A percentile compares a stretch with the other conserved stretches of the same genome.
Evolutionary conservation across 1,284 basidiomycete genomes (phyloP).

Genomic region (Moesziomyces antarcticus): DNA sequence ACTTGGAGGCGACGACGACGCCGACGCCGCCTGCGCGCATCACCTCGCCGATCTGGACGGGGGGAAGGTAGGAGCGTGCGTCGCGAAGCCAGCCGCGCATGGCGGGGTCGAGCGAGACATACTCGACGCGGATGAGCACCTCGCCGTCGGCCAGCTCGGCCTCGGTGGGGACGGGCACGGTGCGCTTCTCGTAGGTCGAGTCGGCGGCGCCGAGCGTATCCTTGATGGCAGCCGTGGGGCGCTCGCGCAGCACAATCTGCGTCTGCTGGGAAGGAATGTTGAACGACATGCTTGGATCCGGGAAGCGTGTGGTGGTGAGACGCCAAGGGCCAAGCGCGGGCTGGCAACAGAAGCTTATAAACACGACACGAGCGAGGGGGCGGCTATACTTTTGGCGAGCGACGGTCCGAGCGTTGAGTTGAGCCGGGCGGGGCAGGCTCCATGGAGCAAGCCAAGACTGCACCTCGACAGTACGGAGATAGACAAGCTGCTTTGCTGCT

Average conservation of each 20-base stretch:
- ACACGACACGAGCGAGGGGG: no score
- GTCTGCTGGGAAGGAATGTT: constrained; percentile 36
- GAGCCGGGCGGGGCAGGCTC: no score
- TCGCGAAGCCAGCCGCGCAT: constrained; percentile 86
- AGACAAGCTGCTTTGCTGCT: background rate
- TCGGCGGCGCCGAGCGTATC: constrained; percentile 43
- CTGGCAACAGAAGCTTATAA: no score
- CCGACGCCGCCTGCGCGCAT: constrained; percentile 81
- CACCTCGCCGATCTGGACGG: constrained; percentile 82
- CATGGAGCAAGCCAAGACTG: no score
- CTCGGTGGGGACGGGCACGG: constrained; percentile 33
- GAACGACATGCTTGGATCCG: constrained; percentile 26
- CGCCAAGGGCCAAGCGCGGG: background rate
- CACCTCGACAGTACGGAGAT: background rate
- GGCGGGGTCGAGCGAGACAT: constrained; percentile 65
- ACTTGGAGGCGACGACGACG: constrained; percentile 72
- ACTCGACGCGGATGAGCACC: constrained; percentile 64
- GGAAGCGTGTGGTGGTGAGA: background rate
- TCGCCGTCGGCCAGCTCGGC: constrained; percentile 56
- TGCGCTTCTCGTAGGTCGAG: constrained; percentile 57
- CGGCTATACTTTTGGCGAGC: background rate
- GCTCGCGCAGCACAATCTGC: constrained; percentile 63
- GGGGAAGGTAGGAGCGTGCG: constrained; percentile 70
- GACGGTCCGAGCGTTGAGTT: no score
- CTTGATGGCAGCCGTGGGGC: constrained; percentile 62